Evolutionary conservation across 2,329 filamentous ascomycete species (phyloP).

Genomic region (Orbilia oligospora): DNA sequence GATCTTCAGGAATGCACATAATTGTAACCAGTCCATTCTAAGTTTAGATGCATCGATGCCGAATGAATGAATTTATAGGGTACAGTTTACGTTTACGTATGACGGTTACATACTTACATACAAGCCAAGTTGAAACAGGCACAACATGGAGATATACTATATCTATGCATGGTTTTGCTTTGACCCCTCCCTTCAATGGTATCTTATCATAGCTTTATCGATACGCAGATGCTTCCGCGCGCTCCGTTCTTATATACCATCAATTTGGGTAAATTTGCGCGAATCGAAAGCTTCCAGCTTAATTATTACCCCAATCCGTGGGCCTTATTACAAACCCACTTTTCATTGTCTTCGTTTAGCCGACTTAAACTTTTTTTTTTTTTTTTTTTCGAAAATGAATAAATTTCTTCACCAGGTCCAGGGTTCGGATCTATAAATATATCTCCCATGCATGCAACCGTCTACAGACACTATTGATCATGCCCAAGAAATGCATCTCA

Average conservation of each 20-base stretch:
- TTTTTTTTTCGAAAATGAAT: neutral
- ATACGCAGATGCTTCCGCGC: conserved; percentile 7
- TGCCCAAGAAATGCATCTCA: neutral
- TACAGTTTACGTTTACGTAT: no score
- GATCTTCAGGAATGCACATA: neutral
- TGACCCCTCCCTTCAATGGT: neutral
- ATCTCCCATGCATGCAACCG: neutral
- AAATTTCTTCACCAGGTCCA: neutral
- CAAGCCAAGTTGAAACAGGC: conserved; percentile 9
- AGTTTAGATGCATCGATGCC: conserved; percentile 31
- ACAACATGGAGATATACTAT: conserved; percentile 40
- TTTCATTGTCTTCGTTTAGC: conserved; percentile 12
- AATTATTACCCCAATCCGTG: neutral
- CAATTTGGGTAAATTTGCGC: conserved; percentile 16
- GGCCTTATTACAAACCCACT: neutral
- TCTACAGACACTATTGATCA: neutral
- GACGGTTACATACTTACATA: neutral
- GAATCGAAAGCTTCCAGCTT: neutral
- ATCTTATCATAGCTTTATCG: conserved; percentile 25
- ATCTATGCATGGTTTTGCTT: conserved; percentile 16
- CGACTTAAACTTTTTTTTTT: neutral
- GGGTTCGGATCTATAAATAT: conserved; percentile 12
- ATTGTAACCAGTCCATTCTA: conserved; percentile 18
- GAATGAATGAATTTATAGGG: no score
- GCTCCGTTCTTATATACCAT: neutral